These are phyloP conservation scores for Boletus bicolor DNA, from an alignment of 768 basidiomycete species.

Conservation along the genomic window DNA sequence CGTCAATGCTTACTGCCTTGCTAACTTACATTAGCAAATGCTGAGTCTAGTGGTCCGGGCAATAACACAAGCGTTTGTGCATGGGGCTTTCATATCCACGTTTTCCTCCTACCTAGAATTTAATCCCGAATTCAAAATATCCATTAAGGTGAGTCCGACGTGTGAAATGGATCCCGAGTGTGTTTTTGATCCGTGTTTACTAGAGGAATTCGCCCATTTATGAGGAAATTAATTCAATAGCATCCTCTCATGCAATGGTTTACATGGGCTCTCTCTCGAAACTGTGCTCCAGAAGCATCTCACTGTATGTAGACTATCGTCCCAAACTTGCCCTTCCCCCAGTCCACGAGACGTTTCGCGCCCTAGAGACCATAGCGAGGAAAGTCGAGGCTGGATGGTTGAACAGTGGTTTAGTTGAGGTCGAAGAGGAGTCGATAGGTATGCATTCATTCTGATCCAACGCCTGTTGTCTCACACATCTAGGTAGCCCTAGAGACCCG, in stretches of 20 bases:
- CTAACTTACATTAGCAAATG: conserved; percentile 22
- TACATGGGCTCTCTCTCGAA: conserved; percentile 41
- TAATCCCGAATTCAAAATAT: conserved; percentile 17
- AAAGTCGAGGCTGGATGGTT: conserved; percentile 50
- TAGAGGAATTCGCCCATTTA: conserved; percentile 36
- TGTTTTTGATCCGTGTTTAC: conserved; percentile 4
- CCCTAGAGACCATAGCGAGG: conserved; percentile 35
- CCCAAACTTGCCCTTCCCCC: conserved; percentile 28
- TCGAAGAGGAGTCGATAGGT: conserved; percentile 27
- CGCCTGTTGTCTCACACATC: conserved; percentile 1
- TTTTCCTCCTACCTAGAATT: conserved; percentile 36
- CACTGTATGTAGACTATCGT: conserved; percentile 34
- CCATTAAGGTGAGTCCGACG: conserved; percentile 11
- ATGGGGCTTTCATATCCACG: conserved; percentile 52
- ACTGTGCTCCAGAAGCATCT: conserved; percentile 34
- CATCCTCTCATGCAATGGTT: conserved; percentile 35
- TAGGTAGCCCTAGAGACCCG: conserved; percentile 42
- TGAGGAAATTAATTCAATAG: conserved; percentile 32
- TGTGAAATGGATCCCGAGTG: neutral
- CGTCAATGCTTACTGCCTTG: conserved; percentile 16
- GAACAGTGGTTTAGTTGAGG: conserved; percentile 33
- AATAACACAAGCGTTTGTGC: conserved; percentile 52
- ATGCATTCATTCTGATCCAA: conserved; percentile 29
- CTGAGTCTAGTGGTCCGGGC: conserved; percentile 39
- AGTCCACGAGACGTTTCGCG: conserved; percentile 28